These are phyloP conservation scores for Leptographium flavum DNA, from an alignment of 2,329 filamentous ascomycete species.

Conservation along the genomic window DNA sequence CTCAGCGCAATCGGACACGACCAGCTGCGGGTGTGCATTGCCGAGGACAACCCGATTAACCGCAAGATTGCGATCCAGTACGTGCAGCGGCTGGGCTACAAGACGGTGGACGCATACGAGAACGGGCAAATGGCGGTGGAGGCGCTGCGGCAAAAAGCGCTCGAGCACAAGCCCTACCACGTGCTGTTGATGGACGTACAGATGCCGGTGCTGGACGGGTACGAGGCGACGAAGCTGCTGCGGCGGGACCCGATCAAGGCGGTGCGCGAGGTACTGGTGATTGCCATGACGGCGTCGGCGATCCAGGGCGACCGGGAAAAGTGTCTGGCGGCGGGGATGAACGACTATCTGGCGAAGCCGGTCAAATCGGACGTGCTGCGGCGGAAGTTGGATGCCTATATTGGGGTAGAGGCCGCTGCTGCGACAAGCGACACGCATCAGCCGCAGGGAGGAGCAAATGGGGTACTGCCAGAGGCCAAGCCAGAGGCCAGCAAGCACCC, in stretches of 20 bases:
- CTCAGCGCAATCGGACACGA: constrained; percentile 62
- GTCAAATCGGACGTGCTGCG: constrained; percentile 81
- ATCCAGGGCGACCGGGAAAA: constrained; percentile 93
- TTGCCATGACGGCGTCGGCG: constrained; percentile 92
- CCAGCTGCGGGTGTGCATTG: constrained; percentile 76
- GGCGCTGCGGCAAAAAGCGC: constrained; percentile 59
- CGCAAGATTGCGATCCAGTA: constrained; percentile 90
- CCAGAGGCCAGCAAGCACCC: no score
- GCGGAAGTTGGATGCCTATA: constrained; percentile 56
- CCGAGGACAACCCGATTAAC: constrained; percentile 91
- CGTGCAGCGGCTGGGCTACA: constrained; percentile 71
- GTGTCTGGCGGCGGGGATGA: constrained; percentile 92
- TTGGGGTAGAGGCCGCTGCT: constrained; percentile 22
- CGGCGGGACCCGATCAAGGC: constrained; percentile 61
- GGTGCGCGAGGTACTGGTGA: constrained; percentile 75
- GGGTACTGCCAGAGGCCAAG: no score
- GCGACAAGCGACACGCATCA: no score
- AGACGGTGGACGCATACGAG: constrained; percentile 69
- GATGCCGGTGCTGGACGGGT: constrained; percentile 88
- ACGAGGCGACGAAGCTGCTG: constrained; percentile 76
- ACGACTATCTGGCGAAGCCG: constrained; percentile 91
- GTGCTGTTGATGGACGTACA: constrained; percentile 92
- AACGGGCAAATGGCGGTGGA: constrained; percentile 83
- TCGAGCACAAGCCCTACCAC: constrained; percentile 66
- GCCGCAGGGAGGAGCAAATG: no score